Evolutionary conservation across 1,139 yeast genomes (phyloP).

Genomic region (Zygoascus hellenicus): DNA sequence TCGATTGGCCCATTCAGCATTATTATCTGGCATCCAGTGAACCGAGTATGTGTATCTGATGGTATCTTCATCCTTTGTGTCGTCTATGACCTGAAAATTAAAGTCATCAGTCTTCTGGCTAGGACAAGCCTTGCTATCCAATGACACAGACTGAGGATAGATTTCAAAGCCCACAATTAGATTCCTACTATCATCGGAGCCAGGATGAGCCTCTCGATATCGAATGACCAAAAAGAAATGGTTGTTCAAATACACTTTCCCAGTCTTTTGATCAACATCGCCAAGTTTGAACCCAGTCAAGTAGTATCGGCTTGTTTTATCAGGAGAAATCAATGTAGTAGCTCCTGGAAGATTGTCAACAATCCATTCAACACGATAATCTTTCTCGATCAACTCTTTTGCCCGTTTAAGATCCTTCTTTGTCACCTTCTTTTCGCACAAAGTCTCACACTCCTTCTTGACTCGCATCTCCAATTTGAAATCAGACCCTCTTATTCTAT

Average conservation of each 20-base stretch:
- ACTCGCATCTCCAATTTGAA: conserved; percentile 55
- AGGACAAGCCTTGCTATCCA: conserved; percentile 31
- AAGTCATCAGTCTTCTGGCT: conserved; percentile 21
- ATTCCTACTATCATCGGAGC: conserved; percentile 34
- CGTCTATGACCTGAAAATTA: conserved; percentile 24
- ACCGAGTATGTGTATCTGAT: conserved; percentile 83
- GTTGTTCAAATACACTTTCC: conserved; percentile 45
- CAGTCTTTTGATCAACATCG: conserved; percentile 42
- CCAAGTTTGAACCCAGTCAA: conserved; percentile 89
- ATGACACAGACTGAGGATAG: conserved; percentile 74
- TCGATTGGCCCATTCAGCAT: conserved; percentile 60
- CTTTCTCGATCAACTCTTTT: conserved; percentile 54
- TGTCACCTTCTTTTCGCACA: conserved; percentile 59
- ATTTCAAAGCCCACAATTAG: conserved; percentile 88
- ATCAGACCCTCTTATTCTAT: conserved; percentile 70
- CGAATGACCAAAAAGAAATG: conserved; percentile 78
- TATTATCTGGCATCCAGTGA: conserved; percentile 79
- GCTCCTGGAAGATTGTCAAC: conserved; percentile 87
- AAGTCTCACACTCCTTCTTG: conserved; percentile 57
- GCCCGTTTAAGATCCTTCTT: conserved; percentile 52
- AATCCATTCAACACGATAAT: conserved; percentile 79
- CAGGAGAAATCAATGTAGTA: conserved; percentile 68
- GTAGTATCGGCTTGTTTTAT: conserved; percentile 58
- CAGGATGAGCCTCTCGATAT: conserved; percentile 50
- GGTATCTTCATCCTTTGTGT: conserved; percentile 27